Base-by-base conservation (phyloP, 1,139 yeast genomes). In the Debaryomyces sp. region DNA sequence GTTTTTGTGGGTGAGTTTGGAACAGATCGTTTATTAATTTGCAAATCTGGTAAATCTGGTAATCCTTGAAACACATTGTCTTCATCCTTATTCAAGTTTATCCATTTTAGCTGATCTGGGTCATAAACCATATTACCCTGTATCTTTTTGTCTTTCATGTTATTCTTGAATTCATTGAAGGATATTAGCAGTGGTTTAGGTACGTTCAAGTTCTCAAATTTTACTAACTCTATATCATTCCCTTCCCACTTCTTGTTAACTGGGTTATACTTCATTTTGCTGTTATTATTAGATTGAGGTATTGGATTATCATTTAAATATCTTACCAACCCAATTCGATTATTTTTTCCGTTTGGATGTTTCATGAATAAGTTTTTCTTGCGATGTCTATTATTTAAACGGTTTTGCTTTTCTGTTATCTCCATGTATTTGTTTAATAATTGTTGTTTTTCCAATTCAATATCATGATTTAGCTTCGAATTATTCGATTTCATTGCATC, bases 171-270 rank as follows among this genome's bases (percentile, higher is more conserved):
- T 37, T 71, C 77, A 23, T 62, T 60, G 33, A 60, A 56, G 3
- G 76, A 72, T 12, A 74, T 73, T 38, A 73, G 61, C 10, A 72
- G 65, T 1, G 77, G 77, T 48, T 64, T 68, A 22, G 59, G 60
- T 18, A 56, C 30, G 23, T 59, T 60, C 45, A 61, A 47, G 22
- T 54, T 60, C 40, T 80, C 83, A 58, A 83, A 82, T 50, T 74
- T 70, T 46, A 76, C 63, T 45, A 82, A 66, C 38, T 83, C 89
- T 18, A 71, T 71, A 42, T 85, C 87, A 57, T 85, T 85, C 3
- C 91, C 91, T 60, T 85, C 90, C 91, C 91, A 85, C 37, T 68
- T 66, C 49, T 73, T 75, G 32, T 75, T 71, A 13, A 61, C 61
- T 4, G 84, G 76, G 55, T 85, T 83, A 55, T 75, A 84, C 44